A percentile compares a stretch with the other conserved stretches of the same genome.
phyloP scores from a whole-genome alignment of 2,329 filamentous ascomycete species.

The Waltergamsia citrina region DNA sequence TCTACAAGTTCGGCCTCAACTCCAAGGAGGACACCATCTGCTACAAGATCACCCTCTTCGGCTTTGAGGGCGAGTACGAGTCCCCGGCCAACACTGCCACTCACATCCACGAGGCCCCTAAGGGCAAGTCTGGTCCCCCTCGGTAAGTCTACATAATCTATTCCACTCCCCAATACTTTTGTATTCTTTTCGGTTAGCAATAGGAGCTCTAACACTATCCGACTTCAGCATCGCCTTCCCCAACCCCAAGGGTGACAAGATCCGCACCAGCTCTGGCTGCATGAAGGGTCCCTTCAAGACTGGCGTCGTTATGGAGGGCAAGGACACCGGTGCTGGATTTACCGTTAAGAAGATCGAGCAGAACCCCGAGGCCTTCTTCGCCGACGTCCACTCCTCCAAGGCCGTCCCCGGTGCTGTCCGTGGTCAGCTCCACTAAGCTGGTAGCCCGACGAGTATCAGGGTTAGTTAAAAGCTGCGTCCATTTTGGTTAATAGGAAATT shows the following conservation, averaged over 20 bases:
- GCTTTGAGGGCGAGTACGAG: slow-evolving; percentile 38
- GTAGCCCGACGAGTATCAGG: no score
- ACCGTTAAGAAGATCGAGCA: slow-evolving; percentile 38
- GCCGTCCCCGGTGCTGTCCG: slow-evolving; percentile 41
- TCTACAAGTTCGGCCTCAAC: slow-evolving; percentile 45
- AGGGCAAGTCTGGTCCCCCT: slow-evolving; percentile 37
- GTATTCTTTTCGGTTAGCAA: no score
- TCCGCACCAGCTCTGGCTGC: slow-evolving; percentile 30
- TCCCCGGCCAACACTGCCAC: slow-evolving; percentile 43
- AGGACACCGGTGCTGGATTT: slow-evolving; percentile 30
- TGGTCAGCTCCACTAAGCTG: slow-evolving; percentile 33
- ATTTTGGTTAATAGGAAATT: no score
- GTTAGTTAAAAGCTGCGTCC: no score
- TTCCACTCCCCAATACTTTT: background rate
- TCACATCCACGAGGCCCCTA: slow-evolving; percentile 41
- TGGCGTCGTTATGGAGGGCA: slow-evolving; percentile 16
- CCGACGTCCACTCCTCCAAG: slow-evolving; percentile 39
- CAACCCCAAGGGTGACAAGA: slow-evolving; percentile 30
- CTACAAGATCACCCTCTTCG: slow-evolving; percentile 39
- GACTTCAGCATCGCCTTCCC: slow-evolving; percentile 33
- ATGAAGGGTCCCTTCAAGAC: slow-evolving; percentile 24
- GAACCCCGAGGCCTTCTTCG: slow-evolving; percentile 39
- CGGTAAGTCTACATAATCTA: slow-evolving; percentile 20
- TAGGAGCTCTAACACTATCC: background rate
- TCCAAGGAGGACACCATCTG: slow-evolving; percentile 29